Evolutionary conservation across 1,284 basidiomycete genomes (phyloP), one percentile per base, ranked within the genome.

Genomic region (Ganoderma lucidum): DNA sequence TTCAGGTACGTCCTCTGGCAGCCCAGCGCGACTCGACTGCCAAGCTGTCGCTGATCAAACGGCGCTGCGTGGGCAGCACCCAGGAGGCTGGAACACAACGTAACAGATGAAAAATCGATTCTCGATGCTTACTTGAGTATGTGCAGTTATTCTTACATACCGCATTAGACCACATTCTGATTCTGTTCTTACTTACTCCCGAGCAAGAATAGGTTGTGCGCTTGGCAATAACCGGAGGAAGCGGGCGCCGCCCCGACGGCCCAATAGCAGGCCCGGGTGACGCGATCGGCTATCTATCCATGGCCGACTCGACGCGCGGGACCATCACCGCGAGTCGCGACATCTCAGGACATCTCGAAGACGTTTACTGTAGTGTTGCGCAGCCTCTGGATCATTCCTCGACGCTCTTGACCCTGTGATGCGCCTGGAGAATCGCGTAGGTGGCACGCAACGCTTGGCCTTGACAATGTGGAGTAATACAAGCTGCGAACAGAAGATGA

Each of bases 281-380:
- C 23, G 66, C 62, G 53, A 62, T 66, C 71, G 71, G 68, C 63
- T 68, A 70, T 53, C 64, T 68, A 66, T 35, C 51, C 48, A 44
- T 51, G 35, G 30, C 63, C 62, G 64, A 60, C 17, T 55, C 48
- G 35, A 59, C 37, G 32, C 37, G 32, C 56, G 48, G 48, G 48
- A 28, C 48, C 48, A 53, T 53, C 48, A 53, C 23, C 48, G 23
- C 48, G 23, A 23, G 23, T 23, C 23, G 23, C 23, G 23, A 23
- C 23, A 23, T 23, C 23, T 23, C 23, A 23, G 23, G 23, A 53
- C 48, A 53, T 41, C 23, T 42, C 37, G 37, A 61, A 42, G 39
- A 61, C 14, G 23, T 41, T 42, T 12, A 53, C 48, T 53, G 48
- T 12, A 53, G 23, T 14, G 28, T 41, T 12, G 41, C 35, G n/a